Percentiles rank a stretch among this genome's conserved stretches.
These are phyloP conservation scores for Ophiostoma novo-ulmi DNA, from an alignment of 2,329 filamentous ascomycete species.

Conservation along the genomic window DNA sequence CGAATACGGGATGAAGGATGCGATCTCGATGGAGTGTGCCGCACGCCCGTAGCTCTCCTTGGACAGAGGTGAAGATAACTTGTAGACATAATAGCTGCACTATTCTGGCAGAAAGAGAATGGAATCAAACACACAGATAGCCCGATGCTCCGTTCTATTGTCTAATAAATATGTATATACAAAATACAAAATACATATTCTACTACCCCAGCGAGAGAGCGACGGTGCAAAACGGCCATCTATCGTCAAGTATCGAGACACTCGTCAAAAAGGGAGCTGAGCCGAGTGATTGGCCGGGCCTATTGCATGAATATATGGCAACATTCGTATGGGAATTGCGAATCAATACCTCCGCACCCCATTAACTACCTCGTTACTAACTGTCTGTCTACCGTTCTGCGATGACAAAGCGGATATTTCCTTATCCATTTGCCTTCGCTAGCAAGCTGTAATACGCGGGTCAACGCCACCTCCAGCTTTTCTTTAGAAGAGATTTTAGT, in stretches of 20 bases:
- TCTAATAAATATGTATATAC: not conserved
- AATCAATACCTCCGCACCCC: not conserved
- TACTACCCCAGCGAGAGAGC: not conserved
- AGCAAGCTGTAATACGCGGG: not conserved
- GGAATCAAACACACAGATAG: not conserved
- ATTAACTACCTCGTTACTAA: not conserved
- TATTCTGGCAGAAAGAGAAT: not conserved
- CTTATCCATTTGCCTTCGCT: constrained; percentile 11
- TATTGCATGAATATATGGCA: not conserved
- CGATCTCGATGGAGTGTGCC: constrained; percentile 4
- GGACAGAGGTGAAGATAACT: not conserved
- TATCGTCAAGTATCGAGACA: not conserved
- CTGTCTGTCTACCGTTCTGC: not conserved
- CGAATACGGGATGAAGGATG: not conserved
- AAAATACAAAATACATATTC: not conserved
- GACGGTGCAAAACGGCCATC: not conserved
- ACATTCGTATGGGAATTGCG: not conserved
- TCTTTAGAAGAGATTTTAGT: constrained; percentile 1
- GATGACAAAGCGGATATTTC: constrained; percentile 9
- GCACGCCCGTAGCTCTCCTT: not conserved
- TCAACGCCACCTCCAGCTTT: constrained; percentile 1
- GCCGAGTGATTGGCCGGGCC: constrained; percentile 7
- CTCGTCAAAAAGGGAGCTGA: not conserved
- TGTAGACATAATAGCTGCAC: not conserved
- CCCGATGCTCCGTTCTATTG: not conserved